Evolutionary conservation across 306 rosid species (phyloP).

Genomic region (Quercus suber): DNA sequence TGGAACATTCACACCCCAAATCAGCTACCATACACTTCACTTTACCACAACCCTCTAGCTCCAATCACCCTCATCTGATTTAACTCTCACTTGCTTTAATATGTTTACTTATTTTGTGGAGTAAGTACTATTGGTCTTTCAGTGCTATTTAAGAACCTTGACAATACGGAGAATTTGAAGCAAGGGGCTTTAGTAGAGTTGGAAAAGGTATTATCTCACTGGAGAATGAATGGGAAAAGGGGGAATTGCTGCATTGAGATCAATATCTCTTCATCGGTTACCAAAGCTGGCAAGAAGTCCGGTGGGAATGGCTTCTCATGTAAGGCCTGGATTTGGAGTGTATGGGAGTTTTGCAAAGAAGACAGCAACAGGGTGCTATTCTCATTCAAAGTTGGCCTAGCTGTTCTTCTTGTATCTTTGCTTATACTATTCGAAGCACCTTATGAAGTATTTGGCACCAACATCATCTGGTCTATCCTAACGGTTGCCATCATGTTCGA

Average conservation of each 20-base stretch:
- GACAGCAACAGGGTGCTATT: slow-evolving; percentile 53
- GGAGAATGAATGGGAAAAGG: slow-evolving; percentile 55
- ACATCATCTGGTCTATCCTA: slow-evolving; percentile 75
- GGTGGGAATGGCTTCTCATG: slow-evolving; percentile 6
- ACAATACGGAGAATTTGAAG: not conserved
- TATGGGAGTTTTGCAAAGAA: slow-evolving; percentile 50
- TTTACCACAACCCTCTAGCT: not conserved
- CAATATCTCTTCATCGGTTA: slow-evolving; percentile 31
- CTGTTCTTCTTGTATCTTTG: slow-evolving; percentile 62
- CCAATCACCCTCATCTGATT: not conserved
- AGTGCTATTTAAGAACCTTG: not conserved
- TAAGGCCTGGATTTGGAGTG: slow-evolving; percentile 30
- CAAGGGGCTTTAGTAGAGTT: not conserved
- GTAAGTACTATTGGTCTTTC: not conserved
- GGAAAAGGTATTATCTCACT: slow-evolving; percentile 2
- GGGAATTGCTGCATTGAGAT: slow-evolving; percentile 41
- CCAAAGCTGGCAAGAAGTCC: slow-evolving; percentile 21
- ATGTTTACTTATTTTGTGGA: not conserved
- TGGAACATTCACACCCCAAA: not conserved
- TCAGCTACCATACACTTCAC: not conserved
- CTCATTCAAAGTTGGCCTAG: slow-evolving; percentile 68
- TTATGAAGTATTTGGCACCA: slow-evolving; percentile 56
- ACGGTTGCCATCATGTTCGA: slow-evolving; percentile 75
- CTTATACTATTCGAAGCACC: slow-evolving; percentile 62
- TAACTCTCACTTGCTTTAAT: not conserved